phyloP scores from a whole-genome alignment of 495 filamentous ascomycete genomes.

The Pseudevernia furfuracea region DNA sequence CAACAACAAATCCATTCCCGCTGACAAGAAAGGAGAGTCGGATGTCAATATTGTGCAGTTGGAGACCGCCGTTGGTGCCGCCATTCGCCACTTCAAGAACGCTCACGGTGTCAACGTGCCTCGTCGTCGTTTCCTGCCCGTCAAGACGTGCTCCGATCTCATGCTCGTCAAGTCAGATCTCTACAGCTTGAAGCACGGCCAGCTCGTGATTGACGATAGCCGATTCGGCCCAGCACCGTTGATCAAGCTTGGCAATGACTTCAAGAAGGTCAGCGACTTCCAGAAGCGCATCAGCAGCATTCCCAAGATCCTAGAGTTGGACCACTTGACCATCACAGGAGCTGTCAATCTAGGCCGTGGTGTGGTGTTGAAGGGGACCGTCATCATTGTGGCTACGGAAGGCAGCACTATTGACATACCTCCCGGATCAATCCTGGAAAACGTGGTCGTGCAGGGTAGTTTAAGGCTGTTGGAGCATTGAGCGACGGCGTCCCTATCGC shows the following conservation, averaged over 20 bases:
- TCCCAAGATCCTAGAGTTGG: conserved; percentile 94
- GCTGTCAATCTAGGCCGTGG: conserved; percentile 92
- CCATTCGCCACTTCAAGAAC: conserved; percentile 97
- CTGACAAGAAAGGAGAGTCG: conserved; percentile 98
- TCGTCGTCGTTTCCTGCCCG: conserved; percentile 92
- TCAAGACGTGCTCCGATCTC: conserved; percentile 99
- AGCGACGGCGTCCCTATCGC: conserved; percentile 14
- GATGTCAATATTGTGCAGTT: conserved; percentile 96
- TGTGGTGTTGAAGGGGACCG: conserved; percentile 95
- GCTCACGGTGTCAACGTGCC: conserved; percentile 99
- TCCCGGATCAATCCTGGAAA: conserved; percentile 92
- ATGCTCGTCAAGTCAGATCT: conserved; percentile 99
- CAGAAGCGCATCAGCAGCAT: conserved; percentile 95
- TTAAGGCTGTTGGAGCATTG: conserved; percentile 92
- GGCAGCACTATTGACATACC: conserved; percentile 97
- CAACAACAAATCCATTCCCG: conserved; percentile 96
- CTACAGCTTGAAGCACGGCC: conserved; percentile 99
- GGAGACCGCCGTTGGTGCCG: conserved; percentile 96
- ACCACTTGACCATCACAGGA: conserved; percentile 95
- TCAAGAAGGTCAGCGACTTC: conserved; percentile 99
- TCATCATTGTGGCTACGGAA: conserved; percentile 98
- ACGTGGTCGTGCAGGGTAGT: conserved; percentile 98
- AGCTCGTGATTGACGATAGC: conserved; percentile 89
- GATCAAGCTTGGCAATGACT: conserved; percentile 97
- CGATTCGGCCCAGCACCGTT: conserved; percentile 97